These are phyloP conservation scores for Colletotrichum sp. DNA, from an alignment of 2,329 filamentous ascomycete genomes.

Conservation along the genomic window DNA sequence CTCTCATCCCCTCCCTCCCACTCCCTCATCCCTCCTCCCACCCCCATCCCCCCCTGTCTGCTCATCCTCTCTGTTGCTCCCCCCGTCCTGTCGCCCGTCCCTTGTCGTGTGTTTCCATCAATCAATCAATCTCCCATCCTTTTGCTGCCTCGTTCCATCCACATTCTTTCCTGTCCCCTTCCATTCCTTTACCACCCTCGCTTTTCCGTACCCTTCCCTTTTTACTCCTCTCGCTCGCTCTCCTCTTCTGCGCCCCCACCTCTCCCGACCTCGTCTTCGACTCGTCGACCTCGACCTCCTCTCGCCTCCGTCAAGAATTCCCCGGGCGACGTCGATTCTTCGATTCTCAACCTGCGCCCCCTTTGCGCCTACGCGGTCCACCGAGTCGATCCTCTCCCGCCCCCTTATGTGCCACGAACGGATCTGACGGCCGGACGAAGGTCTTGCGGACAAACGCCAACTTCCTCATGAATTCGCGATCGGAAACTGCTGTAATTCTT, in stretches of 20 bases:
- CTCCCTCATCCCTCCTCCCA: background rate
- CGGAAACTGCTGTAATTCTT: background rate
- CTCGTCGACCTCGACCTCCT: conserved; percentile 12
- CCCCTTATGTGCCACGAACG: conserved; percentile 4
- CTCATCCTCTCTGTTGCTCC: background rate
- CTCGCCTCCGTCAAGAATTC: conserved; percentile 23
- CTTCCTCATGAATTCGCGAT: conserved; percentile 18
- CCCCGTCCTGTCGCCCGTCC: conserved; percentile 2
- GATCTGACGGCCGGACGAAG: conserved; percentile 10
- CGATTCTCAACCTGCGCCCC: conserved; percentile 17
- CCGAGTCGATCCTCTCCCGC: background rate
- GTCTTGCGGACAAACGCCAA: conserved; percentile 15
- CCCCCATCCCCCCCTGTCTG: conserved; percentile 11
- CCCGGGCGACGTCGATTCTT: conserved; percentile 19
- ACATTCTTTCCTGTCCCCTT: conserved; percentile 24
- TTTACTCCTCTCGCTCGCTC: conserved; percentile 20
- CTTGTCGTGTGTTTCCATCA: conserved; percentile 24
- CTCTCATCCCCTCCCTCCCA: background rate
- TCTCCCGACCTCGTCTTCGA: conserved; percentile 17
- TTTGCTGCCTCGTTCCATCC: conserved; percentile 19
- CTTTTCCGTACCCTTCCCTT: conserved; percentile 15
- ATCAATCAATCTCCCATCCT: conserved; percentile 24
- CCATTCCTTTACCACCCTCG: conserved; percentile 23
- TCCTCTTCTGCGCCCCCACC: conserved; percentile 12
- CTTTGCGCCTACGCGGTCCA: background rate